Percentiles rank a stretch among this genome's conserved stretches.
These are phyloP conservation scores for Epichloe gansuensis DNA, from an alignment of 2,329 filamentous ascomycete species.

Conservation along the genomic window DNA sequence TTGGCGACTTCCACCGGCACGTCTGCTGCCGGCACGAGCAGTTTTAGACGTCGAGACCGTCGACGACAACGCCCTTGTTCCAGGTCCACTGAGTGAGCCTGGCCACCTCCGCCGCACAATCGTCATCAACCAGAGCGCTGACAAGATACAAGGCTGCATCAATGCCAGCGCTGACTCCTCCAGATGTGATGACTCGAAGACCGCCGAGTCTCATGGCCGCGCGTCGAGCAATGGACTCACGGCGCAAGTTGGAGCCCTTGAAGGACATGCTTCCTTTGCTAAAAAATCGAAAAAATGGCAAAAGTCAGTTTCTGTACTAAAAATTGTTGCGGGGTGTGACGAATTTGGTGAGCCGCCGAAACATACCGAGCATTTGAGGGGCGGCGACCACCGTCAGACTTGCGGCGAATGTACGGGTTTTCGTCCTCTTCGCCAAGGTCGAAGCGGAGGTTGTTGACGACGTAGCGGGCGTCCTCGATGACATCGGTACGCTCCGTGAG, in stretches of 20 bases:
- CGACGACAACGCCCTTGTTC: slow-evolving; percentile 75
- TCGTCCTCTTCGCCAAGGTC: slow-evolving; percentile 71
- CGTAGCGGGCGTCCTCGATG: slow-evolving; percentile 68
- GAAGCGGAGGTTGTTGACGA: slow-evolving; percentile 85
- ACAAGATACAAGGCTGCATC: slow-evolving; percentile 80
- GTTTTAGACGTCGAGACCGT: slow-evolving; percentile 67
- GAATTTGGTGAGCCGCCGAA: too few relatives aligned
- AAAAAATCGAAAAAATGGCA: too few relatives aligned
- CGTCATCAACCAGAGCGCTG: slow-evolving; percentile 68
- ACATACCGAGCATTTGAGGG: slow-evolving; percentile 49
- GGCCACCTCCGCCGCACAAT: slow-evolving; percentile 63
- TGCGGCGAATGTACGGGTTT: slow-evolving; percentile 72
- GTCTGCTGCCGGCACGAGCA: slow-evolving; percentile 14
- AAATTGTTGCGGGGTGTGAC: not conserved
- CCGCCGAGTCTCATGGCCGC: slow-evolving; percentile 61
- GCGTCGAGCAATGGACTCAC: slow-evolving; percentile 70
- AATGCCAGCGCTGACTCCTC: slow-evolving; percentile 66
- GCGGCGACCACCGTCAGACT: slow-evolving; percentile 51
- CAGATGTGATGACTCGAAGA: slow-evolving; percentile 65
- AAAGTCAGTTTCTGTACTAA: not conserved
- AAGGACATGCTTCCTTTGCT: slow-evolving; percentile 78
- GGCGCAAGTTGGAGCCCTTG: slow-evolving; percentile 60
- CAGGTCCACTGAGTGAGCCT: slow-evolving; percentile 70
- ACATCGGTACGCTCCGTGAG: slow-evolving; percentile 70
- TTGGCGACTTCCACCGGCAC: slow-evolving; percentile 7